Percentiles rank a stretch among this genome's conserved stretches.
Evolutionary conservation across 495 filamentous ascomycete species (phyloP).

Genomic region (Filosporella fistucella): DNA sequence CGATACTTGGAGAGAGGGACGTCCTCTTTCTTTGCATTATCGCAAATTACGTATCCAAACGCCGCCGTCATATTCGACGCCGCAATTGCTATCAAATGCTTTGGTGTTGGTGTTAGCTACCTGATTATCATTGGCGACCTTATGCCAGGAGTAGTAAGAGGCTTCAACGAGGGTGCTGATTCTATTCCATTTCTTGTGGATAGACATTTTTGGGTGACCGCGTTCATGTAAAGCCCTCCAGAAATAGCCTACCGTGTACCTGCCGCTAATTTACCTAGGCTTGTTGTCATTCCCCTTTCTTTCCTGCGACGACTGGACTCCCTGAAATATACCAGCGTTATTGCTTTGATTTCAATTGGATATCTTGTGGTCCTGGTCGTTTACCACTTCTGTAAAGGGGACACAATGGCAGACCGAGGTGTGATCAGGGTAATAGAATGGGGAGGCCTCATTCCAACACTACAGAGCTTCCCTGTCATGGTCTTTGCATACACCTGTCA

Average conservation of each 20-base stretch:
- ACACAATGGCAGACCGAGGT: conserved; percentile 68
- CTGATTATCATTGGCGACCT: conserved; percentile 97
- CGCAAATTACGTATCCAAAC: conserved; percentile 94
- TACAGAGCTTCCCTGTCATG: conserved; percentile 88
- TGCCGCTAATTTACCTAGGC: conserved; percentile 48
- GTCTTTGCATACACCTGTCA: conserved; percentile 99
- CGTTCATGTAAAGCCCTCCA: conserved; percentile 66
- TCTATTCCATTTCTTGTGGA: conserved; percentile 70
- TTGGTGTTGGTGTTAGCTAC: conserved; percentile 95
- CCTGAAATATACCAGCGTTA: conserved; percentile 92
- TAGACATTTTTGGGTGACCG: conserved; percentile 96
- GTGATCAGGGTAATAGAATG: conserved; percentile 68
- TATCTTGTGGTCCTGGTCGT: conserved; percentile 90
- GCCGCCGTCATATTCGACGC: conserved; percentile 93
- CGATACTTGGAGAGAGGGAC: conserved; percentile 83
- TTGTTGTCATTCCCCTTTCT: conserved; percentile 89
- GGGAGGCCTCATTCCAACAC: conserved; percentile 69
- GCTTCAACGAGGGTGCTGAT: conserved; percentile 58
- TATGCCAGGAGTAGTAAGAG: conserved; percentile 90
- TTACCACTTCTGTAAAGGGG: conserved; percentile 79
- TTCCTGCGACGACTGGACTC: conserved; percentile 90
- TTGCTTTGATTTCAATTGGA: conserved; percentile 87
- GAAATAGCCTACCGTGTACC: not conserved
- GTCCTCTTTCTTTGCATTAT: conserved; percentile 83
- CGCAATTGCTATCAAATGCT: conserved; percentile 96